Conservation (phyloP, 257 asterid species). For the Petrea volubilis region DNA sequence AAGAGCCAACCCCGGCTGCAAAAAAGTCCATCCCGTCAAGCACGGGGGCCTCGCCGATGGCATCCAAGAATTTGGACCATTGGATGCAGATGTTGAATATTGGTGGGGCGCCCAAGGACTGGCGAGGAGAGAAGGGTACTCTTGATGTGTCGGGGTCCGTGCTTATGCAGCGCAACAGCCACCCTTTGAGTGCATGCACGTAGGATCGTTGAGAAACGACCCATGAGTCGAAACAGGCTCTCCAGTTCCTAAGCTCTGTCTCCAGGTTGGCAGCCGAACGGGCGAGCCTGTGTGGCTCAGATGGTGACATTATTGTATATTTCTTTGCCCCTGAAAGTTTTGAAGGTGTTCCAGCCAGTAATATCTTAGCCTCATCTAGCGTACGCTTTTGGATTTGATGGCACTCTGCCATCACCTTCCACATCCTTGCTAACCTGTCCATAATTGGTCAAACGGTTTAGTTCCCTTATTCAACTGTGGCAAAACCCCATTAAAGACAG, state of each 20-base stretch:
- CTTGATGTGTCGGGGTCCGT: slow-evolving; percentile 53
- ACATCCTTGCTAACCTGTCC: slow-evolving; percentile 80
- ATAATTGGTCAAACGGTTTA: slow-evolving; percentile 11
- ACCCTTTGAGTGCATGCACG: slow-evolving; percentile 59
- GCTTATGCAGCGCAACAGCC: slow-evolving; percentile 76
- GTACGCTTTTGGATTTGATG: slow-evolving; percentile 82
- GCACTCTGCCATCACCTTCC: slow-evolving; percentile 97
- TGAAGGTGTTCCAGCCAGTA: slow-evolving; percentile 79
- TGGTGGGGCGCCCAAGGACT: slow-evolving; percentile 56
- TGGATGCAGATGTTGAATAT: slow-evolving; percentile 72
- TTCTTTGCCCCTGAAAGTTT: slow-evolving; percentile 48
- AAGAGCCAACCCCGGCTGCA: slow-evolving; percentile 81
- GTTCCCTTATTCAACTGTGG: neutral
- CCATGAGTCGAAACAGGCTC: slow-evolving; percentile 79
- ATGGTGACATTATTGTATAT: slow-evolving; percentile 74
- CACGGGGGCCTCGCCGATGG: slow-evolving; percentile 53
- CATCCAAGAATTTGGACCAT: slow-evolving; percentile 70
- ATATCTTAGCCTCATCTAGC: slow-evolving; percentile 86
- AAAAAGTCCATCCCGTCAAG: slow-evolving; percentile 88
- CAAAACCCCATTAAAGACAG: too few relatives aligned
- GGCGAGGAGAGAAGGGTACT: slow-evolving; percentile 64
- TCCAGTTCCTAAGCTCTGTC: slow-evolving; percentile 84
- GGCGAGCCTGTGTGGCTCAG: slow-evolving; percentile 81
- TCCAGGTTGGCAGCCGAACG: slow-evolving; percentile 85
- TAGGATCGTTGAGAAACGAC: slow-evolving; percentile 81